Conservation (phyloP, 768 basidiomycete species). For the Neoboletus subvelutipes region DNA sequence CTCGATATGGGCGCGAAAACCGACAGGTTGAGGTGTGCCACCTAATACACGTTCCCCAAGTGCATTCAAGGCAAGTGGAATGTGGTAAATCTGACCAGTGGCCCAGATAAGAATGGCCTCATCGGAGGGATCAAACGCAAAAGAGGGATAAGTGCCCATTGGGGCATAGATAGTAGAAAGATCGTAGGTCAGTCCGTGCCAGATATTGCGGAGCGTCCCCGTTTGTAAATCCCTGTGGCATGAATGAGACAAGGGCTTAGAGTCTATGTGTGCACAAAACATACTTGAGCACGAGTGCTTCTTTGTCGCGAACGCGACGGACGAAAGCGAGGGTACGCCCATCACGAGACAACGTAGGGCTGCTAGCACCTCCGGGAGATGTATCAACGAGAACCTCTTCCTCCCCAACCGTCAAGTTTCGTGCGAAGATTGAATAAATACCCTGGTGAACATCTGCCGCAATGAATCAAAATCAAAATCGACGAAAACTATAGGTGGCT, state of each 20-base stretch:
- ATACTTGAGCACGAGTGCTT: constrained; percentile 71
- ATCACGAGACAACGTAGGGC: constrained; percentile 70
- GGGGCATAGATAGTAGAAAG: constrained; percentile 62
- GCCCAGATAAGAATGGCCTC: constrained; percentile 65
- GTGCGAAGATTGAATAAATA: constrained; percentile 69
- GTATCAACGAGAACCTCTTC: constrained; percentile 54
- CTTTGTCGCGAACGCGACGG: constrained; percentile 68
- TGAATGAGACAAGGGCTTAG: neutral
- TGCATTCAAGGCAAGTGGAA: constrained; percentile 44
- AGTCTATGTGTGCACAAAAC: constrained; percentile 14
- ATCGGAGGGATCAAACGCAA: constrained; percentile 47
- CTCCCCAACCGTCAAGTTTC: constrained; percentile 55
- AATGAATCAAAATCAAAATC: neutral
- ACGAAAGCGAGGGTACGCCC: constrained; percentile 72
- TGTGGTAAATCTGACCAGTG: constrained; percentile 62
- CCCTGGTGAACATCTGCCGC: constrained; percentile 62
- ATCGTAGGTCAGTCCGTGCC: constrained; percentile 71
- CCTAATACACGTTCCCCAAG: constrained; percentile 48
- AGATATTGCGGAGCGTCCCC: constrained; percentile 62
- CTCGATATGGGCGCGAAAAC: constrained; percentile 62
- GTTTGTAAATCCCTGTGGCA: constrained; percentile 58
- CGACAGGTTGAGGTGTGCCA: constrained; percentile 47
- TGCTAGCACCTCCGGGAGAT: constrained; percentile 69
- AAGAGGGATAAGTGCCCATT: constrained; percentile 80
- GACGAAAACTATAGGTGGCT: neutral